A percentile compares a stretch with the other conserved stretches of the same genome.
phyloP scores from a whole-genome alignment of 495 filamentous ascomycete genomes.

The Tuber magnatum region DNA sequence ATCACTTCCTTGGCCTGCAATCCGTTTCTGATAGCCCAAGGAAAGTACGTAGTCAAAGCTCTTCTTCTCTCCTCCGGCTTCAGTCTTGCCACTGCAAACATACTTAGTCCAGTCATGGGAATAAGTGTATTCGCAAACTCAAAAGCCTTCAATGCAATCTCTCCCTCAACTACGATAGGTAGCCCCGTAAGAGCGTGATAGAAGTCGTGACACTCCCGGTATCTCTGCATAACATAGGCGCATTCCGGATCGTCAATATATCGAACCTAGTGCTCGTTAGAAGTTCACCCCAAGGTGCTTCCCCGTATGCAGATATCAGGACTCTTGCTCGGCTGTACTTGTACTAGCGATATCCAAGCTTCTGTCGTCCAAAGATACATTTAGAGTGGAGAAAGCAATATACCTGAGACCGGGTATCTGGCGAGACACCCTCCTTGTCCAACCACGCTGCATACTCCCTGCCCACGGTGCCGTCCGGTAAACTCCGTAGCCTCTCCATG shows the following conservation, averaged over 20 bases:
- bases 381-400: neutral
- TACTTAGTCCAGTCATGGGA: constrained; percentile 86
- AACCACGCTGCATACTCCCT: constrained; percentile 78
- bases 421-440: constrained; percentile 82
- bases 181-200: constrained; percentile 93
- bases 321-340: neutral
- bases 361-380: neutral
- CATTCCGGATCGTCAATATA: constrained; percentile 93
- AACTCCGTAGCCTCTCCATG: constrained; percentile 59
- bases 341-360: neutral
- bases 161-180: constrained; percentile 85
- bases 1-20: constrained; percentile 70
- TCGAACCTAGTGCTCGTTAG: constrained; percentile 51
- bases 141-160: constrained; percentile 89
- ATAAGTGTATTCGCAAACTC: constrained; percentile 91
- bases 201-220: constrained; percentile 96
- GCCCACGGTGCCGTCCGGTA: constrained; percentile 73
- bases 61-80: constrained; percentile 67
- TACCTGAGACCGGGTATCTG: constrained; percentile 62
- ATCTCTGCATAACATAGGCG: constrained; percentile 98
- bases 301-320: neutral
- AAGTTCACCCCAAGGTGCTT: neutral
- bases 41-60: constrained; percentile 68
- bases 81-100: constrained; percentile 62
- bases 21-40: constrained; percentile 87